Percentiles rank a stretch among this genome's conserved stretches.
Conservation (phyloP, 352 stramenopile species). For the Pythium biforme region DNA sequence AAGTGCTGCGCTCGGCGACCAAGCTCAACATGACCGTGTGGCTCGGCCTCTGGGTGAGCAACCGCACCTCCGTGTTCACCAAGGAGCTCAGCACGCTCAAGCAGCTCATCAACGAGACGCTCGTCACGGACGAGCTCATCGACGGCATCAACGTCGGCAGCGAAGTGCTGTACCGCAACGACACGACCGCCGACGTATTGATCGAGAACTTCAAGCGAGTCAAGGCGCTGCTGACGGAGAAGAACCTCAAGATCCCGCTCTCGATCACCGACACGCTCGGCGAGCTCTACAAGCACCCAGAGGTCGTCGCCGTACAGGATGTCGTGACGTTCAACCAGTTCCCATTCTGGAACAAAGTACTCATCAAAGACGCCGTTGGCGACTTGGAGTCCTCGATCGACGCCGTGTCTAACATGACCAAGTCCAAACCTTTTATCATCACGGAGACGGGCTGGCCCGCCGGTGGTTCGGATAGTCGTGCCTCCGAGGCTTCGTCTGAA, state of each 20-base stretch:
- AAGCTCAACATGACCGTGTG: slow-evolving; percentile 68
- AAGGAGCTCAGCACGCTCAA: slow-evolving; percentile 59
- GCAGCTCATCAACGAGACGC: slow-evolving; percentile 45
- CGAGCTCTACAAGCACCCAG: slow-evolving; percentile 66
- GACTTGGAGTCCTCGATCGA: slow-evolving; percentile 73
- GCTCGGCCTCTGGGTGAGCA: slow-evolving; percentile 83
- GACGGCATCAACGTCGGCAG: slow-evolving; percentile 83
- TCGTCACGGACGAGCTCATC: slow-evolving; percentile 64
- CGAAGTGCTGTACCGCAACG: slow-evolving; percentile 74
- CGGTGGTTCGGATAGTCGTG: slow-evolving; percentile 45
- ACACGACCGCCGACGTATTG: slow-evolving; percentile 64
- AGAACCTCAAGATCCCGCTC: slow-evolving; percentile 54
- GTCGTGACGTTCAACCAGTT: slow-evolving; percentile 85
- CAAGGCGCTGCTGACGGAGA: slow-evolving; percentile 58
- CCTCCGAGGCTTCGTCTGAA: slow-evolving; percentile 50
- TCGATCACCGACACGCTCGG: slow-evolving; percentile 84
- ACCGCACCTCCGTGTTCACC: slow-evolving; percentile 58
- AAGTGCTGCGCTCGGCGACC: slow-evolving; percentile 61
- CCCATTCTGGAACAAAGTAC: slow-evolving; percentile 79
- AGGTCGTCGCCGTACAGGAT: slow-evolving; percentile 68
- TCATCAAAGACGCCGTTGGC: slow-evolving; percentile 43
- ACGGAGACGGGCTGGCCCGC: slow-evolving; percentile 81
- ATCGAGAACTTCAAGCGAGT: slow-evolving; percentile 72
- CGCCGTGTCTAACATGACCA: slow-evolving; percentile 53
- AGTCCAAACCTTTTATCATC: slow-evolving; percentile 78